These are phyloP conservation scores for Fusarium illudens DNA, from an alignment of 2,329 filamentous ascomycete species.

Conservation along the genomic window DNA sequence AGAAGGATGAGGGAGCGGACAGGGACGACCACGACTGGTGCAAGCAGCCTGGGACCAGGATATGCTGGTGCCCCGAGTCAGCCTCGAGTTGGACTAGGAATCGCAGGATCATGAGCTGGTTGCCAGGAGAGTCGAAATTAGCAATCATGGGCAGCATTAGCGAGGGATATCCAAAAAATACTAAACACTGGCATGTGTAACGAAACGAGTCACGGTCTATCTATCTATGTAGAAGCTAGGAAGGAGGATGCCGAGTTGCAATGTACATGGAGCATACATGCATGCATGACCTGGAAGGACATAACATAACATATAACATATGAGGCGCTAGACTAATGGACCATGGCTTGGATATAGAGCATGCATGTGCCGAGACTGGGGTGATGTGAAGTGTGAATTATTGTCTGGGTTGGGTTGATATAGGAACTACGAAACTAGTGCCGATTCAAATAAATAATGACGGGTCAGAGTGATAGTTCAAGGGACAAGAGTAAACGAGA, in stretches of 20 bases:
- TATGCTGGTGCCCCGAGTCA: conserved; percentile 39
- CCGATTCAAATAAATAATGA: neutral
- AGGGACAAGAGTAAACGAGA: neutral
- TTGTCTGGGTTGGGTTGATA: neutral
- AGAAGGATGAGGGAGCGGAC: conserved; percentile 81
- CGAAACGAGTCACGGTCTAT: conserved; percentile 32
- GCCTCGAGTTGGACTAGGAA: conserved; percentile 61
- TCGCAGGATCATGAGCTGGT: conserved; percentile 54
- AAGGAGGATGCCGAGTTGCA: conserved; percentile 24
- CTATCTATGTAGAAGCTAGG: conserved; percentile 24
- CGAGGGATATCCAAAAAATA: conserved; percentile 25
- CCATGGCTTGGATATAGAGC: neutral
- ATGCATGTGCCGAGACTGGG: neutral
- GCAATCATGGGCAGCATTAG: neutral
- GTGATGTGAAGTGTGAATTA: neutral
- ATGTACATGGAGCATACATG: conserved; percentile 19
- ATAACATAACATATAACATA: conserved; percentile 27
- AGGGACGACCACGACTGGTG: conserved; percentile 53
- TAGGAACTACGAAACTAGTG: neutral
- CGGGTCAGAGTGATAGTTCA: neutral
- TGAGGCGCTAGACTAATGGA: conserved; percentile 6
- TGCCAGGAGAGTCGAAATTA: neutral
- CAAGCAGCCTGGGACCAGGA: conserved; percentile 24
- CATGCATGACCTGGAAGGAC: conserved; percentile 15
- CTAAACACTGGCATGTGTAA: conserved; percentile 36